These are phyloP conservation scores for Verruconis gallopava DNA, from an alignment of 2,329 filamentous ascomycete species.

Conservation along the genomic window DNA sequence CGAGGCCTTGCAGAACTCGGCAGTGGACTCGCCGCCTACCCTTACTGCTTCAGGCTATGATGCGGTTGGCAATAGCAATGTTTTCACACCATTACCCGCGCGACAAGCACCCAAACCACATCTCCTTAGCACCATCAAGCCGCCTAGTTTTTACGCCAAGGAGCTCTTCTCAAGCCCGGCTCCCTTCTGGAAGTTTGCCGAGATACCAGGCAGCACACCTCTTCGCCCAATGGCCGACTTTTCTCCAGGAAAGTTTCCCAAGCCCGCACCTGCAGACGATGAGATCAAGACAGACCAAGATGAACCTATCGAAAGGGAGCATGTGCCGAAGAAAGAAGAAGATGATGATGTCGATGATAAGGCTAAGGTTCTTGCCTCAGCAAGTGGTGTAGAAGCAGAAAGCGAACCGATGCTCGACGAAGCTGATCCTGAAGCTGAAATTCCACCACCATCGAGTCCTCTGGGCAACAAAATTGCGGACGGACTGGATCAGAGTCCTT, in stretches of 20 bases:
- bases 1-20: constrained; percentile 1
- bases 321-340: constrained; percentile 17
- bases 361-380: constrained; percentile 15
- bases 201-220: constrained; percentile 57
- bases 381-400: constrained; percentile 21
- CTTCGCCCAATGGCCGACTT: constrained; percentile 24
- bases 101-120: constrained; percentile 47
- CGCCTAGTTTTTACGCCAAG: constrained; percentile 74
- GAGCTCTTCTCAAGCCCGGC: constrained; percentile 59
- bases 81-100: constrained; percentile 60
- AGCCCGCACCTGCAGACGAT: constrained; percentile 21
- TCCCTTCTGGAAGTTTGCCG: constrained; percentile 79
- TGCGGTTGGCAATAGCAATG: constrained; percentile 34
- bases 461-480: not conserved
- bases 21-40: constrained; percentile 4
- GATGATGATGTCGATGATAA: constrained; percentile 12
- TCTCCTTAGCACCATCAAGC: constrained; percentile 59
- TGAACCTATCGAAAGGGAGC: constrained; percentile 24
- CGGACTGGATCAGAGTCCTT: constrained; percentile 10
- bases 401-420: constrained; percentile 15
- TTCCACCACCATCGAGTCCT: constrained; percentile 4
- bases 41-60: constrained; percentile 16
- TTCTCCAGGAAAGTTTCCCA: constrained; percentile 17
- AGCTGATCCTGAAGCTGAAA: constrained; percentile 3
- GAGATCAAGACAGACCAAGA: constrained; percentile 19